Evolutionary conservation across 2,329 filamentous ascomycete genomes (phyloP).

Genomic region (Colletotrichum lini): DNA sequence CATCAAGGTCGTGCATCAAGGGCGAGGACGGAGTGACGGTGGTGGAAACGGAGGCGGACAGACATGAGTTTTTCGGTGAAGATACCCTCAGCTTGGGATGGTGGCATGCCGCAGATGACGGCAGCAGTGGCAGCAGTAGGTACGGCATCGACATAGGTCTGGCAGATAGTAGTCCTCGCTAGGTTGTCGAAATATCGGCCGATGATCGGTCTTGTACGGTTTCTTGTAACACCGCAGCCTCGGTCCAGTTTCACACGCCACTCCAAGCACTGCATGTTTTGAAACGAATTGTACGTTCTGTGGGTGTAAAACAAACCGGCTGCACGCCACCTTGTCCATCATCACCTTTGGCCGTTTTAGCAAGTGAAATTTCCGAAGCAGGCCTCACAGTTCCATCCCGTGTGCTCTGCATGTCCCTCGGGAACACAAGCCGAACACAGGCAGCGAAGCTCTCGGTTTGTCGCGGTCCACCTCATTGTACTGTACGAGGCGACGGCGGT

Average conservation of each 20-base stretch:
- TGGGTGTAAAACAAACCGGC: no score
- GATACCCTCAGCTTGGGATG: neutral
- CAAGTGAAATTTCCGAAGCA: neutral
- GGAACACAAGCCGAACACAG: neutral
- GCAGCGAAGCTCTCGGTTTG: neutral
- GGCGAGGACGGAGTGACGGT: neutral
- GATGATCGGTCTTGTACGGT: constrained; percentile 11
- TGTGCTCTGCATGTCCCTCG: no score
- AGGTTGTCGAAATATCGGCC: neutral
- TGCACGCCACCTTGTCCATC: no score
- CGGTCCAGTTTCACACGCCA: constrained; percentile 16
- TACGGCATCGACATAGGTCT: neutral
- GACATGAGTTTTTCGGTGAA: neutral
- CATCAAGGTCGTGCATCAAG: neutral
- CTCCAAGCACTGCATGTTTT: neutral
- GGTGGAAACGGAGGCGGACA: neutral
- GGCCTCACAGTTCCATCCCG: neutral
- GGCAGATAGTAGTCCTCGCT: neutral
- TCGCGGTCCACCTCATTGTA: neutral
- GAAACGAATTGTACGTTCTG: neutral
- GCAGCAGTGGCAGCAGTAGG: neutral
- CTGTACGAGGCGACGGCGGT: neutral
- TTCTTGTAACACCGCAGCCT: neutral
- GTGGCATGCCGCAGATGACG: neutral
- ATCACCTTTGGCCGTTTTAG: neutral